A percentile compares a stretch with the other conserved stretches of the same genome.
phyloP scores from a whole-genome alignment of 2,329 filamentous ascomycete species.

The Fusarium metavorans region DNA sequence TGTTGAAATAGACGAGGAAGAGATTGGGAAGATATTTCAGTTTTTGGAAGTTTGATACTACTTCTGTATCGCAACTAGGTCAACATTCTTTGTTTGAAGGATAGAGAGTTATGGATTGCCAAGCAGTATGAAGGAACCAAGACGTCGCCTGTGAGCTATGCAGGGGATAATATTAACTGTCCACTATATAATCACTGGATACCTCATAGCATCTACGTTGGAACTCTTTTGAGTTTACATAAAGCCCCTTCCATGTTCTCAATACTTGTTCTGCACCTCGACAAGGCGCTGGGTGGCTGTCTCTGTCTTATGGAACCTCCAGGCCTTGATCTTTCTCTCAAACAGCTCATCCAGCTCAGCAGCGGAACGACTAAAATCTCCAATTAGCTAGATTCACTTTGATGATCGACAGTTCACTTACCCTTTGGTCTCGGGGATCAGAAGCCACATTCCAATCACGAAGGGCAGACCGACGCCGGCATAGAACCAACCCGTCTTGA shows the following conservation, averaged over 20 bases:
- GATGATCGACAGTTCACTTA: accelerated
- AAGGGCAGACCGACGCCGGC: background rate
- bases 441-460: background rate
- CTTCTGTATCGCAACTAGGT: too few species aligned
- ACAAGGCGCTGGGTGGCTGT: conserved; percentile 10
- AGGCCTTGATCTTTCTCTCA: conserved; percentile 27
- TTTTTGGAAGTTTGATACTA: background rate
- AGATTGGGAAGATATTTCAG: background rate
- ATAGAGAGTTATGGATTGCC: too few species aligned
- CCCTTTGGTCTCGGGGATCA: background rate
- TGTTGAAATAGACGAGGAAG: background rate
- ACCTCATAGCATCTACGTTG: too few species aligned
- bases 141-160: too few species aligned
- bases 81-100: too few species aligned
- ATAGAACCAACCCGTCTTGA: background rate
- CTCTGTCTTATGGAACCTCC: conserved; percentile 17
- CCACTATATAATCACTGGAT: background rate
- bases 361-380: background rate
- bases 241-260: accelerated
- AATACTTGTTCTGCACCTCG: background rate
- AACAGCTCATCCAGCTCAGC: conserved; percentile 42
- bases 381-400: background rate
- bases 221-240: background rate
- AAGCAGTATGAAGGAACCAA: too few species aligned
- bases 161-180: too few species aligned